Evolutionary conservation across 768 basidiomycete species (phyloP).

Genomic region (Hydnomerulius pinastri): DNA sequence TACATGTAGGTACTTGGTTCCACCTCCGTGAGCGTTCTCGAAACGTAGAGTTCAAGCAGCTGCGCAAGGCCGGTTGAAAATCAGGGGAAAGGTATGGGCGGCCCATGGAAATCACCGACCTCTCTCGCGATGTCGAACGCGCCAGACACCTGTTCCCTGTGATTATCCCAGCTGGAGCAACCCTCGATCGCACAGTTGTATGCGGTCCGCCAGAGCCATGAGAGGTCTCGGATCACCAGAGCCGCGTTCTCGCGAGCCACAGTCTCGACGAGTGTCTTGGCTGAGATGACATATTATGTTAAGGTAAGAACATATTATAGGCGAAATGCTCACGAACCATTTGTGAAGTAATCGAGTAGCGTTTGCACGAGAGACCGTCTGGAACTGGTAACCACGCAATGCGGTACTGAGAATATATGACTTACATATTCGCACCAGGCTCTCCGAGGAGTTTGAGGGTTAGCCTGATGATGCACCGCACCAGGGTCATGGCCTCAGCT

Average conservation of each 20-base stretch:
- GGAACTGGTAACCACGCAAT: slow-evolving; percentile 13
- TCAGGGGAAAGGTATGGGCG: slow-evolving; percentile 1
- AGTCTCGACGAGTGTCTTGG: slow-evolving; percentile 55
- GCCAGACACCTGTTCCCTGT: slow-evolving; percentile 62
- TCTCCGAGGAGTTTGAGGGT: slow-evolving; percentile 69
- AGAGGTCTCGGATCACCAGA: slow-evolving; percentile 72
- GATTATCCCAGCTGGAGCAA: slow-evolving; percentile 74
- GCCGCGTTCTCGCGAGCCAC: slow-evolving; percentile 29
- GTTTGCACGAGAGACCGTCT: slow-evolving; percentile 54
- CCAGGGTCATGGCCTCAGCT: slow-evolving; percentile 72
- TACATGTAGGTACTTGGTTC: slow-evolving; percentile 66
- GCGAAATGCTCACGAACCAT: slow-evolving; percentile 46
- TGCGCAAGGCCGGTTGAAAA: slow-evolving; percentile 31
- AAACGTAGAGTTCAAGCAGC: slow-evolving; percentile 64
- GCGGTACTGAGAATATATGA: slow-evolving; percentile 21
- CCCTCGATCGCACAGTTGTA: slow-evolving; percentile 86
- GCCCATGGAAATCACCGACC: slow-evolving; percentile 42
- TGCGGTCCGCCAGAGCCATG: slow-evolving; percentile 88
- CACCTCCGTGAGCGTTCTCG: slow-evolving; percentile 59
- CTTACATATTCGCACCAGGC: slow-evolving; percentile 61
- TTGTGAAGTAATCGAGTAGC: slow-evolving; percentile 67
- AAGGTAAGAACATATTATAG: background rate
- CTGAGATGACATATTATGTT: slow-evolving; percentile 38
- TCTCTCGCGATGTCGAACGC: slow-evolving; percentile 71
- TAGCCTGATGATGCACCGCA: slow-evolving; percentile 82